Evolutionary conservation across 352 stramenopile species (phyloP), one percentile per base, ranked within the genome.

Genomic region (Globisporangium viniferum): DNA sequence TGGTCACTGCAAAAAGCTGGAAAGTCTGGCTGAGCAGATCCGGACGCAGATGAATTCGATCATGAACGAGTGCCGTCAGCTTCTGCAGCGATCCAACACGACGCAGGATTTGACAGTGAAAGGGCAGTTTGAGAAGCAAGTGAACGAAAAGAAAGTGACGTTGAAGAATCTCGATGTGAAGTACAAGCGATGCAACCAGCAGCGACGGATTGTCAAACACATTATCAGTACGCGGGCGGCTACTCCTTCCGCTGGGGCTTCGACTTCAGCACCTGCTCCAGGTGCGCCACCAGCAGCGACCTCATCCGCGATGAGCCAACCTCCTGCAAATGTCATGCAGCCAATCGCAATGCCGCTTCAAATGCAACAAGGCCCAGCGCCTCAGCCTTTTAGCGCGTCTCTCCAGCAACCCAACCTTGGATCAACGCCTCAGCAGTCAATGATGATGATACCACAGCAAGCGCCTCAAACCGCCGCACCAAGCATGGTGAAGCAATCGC

Each of bases 171-270:
- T 94, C 3, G 83, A 93, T 68, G 80, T 88, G 48, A 91, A 92
- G 62, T 93, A 90, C 68, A 91, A 90, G 60, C 84, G 86, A 67
- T 94, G 84, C 67, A 84, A 79, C 29, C 91, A 76, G 41, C 88
- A 95, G 68, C 78, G 88, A 24, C 84, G 86, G 15, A 89, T 94
- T 62, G 84, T 95, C n/a, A 89, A 90, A 68, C 78, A 90, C 62
- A 86, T 94, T 53, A 93, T 94, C 73, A 80, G 80, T 54, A 72
- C 62, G 18, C 44, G 76, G 62, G 64, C 84, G 73, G 71, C 61
- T 7, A 31, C 12, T 15, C 12, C 36, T 46, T 24, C n/a, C 10
- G n/a, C 39, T 2, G 29, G 48, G 5, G 35, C 51, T 29, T 6
- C 65, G 5, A 18, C 48, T 22, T 51, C 35, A 3, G 14, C 36